phyloP scores from a whole-genome alignment of 139 green algal species.

The Gonium pectorale region DNA sequence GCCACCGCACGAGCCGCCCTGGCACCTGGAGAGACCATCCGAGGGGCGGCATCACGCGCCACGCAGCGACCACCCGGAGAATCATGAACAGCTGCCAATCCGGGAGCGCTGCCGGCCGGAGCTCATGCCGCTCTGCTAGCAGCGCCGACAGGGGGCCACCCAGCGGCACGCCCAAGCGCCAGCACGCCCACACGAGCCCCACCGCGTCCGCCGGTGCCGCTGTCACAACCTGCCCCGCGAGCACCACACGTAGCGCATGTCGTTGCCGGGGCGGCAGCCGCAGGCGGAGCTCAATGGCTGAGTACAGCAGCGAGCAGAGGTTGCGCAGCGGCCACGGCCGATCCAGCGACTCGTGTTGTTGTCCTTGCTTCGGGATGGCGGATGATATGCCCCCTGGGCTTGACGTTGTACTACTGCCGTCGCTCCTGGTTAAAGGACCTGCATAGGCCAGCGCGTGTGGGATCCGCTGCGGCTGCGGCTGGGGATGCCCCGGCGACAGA shows the following conservation, averaged over 20 bases:
- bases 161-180: constrained; percentile 6
- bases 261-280: background rate
- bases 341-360: no score
- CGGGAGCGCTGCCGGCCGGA: background rate
- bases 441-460: no score
- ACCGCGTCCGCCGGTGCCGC: background rate
- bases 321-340: background rate
- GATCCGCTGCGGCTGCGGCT: no score
- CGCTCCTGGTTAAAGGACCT: no score
- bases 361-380: no score
- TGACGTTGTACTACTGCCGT: no score
- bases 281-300: background rate
- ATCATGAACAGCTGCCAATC: constrained; percentile 30
- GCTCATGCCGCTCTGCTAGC: background rate
- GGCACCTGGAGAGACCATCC: background rate
- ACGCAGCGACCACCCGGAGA: background rate
- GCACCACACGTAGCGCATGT: background rate
- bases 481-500: no score
- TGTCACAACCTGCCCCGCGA: background rate
- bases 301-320: background rate
- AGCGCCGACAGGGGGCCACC: background rate
- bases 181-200: background rate
- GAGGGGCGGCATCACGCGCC: constrained; percentile 16
- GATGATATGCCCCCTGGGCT: no score
- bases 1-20: constrained; percentile 12